phyloP scores from a whole-genome alignment of 805 yeast genomes.

The Pichia kluyveri region DNA sequence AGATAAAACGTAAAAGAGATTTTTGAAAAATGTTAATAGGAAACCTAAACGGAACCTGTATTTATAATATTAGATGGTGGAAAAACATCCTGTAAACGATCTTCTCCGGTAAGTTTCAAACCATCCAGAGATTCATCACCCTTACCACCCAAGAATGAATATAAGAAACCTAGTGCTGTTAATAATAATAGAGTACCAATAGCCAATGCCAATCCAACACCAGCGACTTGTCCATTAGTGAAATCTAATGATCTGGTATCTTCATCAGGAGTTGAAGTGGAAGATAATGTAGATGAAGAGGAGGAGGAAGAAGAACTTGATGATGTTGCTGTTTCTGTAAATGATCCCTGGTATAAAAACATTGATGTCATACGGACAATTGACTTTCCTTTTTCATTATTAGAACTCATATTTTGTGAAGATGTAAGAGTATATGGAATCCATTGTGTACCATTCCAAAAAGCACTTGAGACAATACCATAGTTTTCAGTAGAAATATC shows the following conservation, averaged over 20 bases:
- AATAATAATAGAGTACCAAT: conserved; percentile 39
- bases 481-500: conserved; percentile 35
- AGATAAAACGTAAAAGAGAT: too few relatives aligned
- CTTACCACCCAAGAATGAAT: conserved; percentile 22
- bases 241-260: conserved; percentile 16
- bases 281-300: conserved; percentile 1
- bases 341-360: conserved; percentile 24
- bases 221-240: conserved; percentile 55
- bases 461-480: conserved; percentile 54
- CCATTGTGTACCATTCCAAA: conserved; percentile 62
- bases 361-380: conserved; percentile 31
- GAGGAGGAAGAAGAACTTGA: conserved; percentile 9
- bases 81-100: conserved; percentile 44
- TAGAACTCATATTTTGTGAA: conserved; percentile 20
- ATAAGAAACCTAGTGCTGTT: conserved; percentile 31
- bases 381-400: conserved; percentile 18
- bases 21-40: too few relatives aligned
- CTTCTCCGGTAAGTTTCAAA: conserved; percentile 45
- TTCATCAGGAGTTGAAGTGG: conserved; percentile 3
- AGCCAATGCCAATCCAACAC: conserved; percentile 61
- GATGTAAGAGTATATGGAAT: conserved; percentile 46
- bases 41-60: background rate
- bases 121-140: conserved; percentile 31
- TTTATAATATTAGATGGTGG: conserved; percentile 25
- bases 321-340: conserved; percentile 16